Percentiles rank a stretch among this genome's conserved stretches.
phyloP scores from a whole-genome alignment of 345 rosid genomes.

The Eucalyptus erythrocorys region DNA sequence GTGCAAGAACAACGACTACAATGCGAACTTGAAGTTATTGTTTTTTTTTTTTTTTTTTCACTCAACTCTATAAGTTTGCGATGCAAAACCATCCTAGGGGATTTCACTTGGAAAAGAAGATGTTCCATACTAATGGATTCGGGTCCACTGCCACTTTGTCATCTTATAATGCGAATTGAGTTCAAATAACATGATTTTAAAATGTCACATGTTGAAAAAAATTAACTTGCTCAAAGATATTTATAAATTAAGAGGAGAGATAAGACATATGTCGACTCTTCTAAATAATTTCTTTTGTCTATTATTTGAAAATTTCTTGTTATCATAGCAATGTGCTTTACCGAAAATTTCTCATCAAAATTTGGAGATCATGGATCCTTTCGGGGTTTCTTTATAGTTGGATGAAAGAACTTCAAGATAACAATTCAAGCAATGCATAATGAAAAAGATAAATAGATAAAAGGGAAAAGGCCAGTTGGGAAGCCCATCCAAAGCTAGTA shows the following conservation, averaged over 20 bases:
- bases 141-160: not conserved
- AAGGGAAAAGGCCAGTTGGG: not conserved
- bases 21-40: not conserved
- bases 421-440: not conserved
- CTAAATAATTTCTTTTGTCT: not conserved
- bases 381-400: not conserved
- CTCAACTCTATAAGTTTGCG: not conserved
- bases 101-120: too few relatives aligned
- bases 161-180: not conserved
- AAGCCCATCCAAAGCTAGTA: not conserved
- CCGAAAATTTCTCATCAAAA: not conserved
- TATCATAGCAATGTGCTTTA: not conserved
- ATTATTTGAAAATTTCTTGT: not conserved
- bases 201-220: not conserved
- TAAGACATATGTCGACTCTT: not conserved
- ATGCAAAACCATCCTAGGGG: not conserved
- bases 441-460: too few relatives aligned
- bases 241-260: not conserved
- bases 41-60: too few relatives aligned
- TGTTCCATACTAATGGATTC: too few relatives aligned
- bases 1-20: not conserved
- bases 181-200: not conserved
- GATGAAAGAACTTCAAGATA: not conserved
- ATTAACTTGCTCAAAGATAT: not conserved
- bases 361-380: not conserved